These are phyloP conservation scores for Aristolochia californica DNA, from an alignment of 164 flowering plant species.

Conservation along the genomic window DNA sequence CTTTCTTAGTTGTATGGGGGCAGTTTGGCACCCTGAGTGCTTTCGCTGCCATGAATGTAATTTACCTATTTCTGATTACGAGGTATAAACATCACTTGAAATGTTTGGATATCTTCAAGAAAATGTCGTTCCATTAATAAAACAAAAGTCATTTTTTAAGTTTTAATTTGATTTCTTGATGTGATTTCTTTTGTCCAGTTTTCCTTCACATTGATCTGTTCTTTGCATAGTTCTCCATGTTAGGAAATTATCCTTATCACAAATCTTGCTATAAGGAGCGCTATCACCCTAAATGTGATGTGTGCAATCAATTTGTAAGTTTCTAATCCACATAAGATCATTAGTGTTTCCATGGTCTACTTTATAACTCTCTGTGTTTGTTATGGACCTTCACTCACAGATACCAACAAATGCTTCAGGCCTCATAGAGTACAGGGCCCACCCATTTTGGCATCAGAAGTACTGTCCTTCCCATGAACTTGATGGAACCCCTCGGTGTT, in stretches of 20 bases:
- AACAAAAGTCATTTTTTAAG: too few relatives aligned
- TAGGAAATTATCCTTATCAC: conserved; percentile 69
- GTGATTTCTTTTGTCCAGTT: neutral
- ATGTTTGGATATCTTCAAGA: too few relatives aligned
- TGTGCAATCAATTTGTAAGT: conserved; percentile 81
- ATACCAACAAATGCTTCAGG: conserved; percentile 87
- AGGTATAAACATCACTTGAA: conserved; percentile 34
- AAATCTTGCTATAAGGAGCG: conserved; percentile 85
- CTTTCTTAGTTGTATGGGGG: conserved; percentile 84
- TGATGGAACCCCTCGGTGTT: conserved; percentile 79
- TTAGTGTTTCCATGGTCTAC: neutral
- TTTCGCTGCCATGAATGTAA: conserved; percentile 82
- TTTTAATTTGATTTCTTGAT: neutral
- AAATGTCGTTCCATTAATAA: too few relatives aligned
- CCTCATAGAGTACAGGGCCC: conserved; percentile 86
- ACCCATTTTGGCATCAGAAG: conserved; percentile 85
- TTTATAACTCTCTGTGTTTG: neutral
- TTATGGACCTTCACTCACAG: conserved; percentile 21
- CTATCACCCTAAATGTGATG: conserved; percentile 94
- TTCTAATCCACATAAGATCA: neutral
- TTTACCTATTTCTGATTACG: conserved; percentile 78
- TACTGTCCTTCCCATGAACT: conserved; percentile 86
- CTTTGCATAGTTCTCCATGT: conserved; percentile 69
- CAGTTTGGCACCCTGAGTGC: conserved; percentile 96
- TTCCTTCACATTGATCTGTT: neutral